These are phyloP conservation scores for Oidiodendron maius DNA, from an alignment of 495 filamentous ascomycete species.

Conservation along the genomic window DNA sequence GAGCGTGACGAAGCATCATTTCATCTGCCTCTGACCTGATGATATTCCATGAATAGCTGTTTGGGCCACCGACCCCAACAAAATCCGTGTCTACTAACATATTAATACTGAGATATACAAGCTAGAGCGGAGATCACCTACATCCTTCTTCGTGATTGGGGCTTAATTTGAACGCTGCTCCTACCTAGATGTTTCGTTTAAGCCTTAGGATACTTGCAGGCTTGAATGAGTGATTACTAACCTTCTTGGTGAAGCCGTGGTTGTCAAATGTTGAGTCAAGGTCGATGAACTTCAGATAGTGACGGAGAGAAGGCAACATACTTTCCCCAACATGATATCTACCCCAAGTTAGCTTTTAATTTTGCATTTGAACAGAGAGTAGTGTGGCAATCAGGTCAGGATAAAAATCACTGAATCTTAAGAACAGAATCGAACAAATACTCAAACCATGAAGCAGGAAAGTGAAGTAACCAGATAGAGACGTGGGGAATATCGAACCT, in stretches of 20 bases:
- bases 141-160: neutral
- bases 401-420: too few relatives aligned
- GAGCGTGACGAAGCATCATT: too few relatives aligned
- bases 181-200: neutral
- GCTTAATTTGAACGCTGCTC: neutral
- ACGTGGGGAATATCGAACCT: too few relatives aligned
- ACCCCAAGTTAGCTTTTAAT: too few relatives aligned
- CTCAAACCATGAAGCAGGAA: too few relatives aligned
- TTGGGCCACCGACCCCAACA: neutral
- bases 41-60: neutral
- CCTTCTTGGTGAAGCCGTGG: neutral
- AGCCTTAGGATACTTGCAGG: neutral
- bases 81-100: neutral
- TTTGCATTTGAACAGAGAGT: too few relatives aligned
- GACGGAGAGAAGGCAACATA: conserved; percentile 33
- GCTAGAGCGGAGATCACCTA: neutral
- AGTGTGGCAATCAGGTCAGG: too few relatives aligned
- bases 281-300: conserved; percentile 35
- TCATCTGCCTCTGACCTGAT: neutral
- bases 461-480: too few relatives aligned
- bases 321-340: too few relatives aligned
- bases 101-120: neutral
- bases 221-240: neutral
- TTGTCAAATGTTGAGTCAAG: conserved; percentile 23
- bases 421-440: too few relatives aligned